Conservation (phyloP, 2,329 filamentous ascomycete genomes). For the Mycosphaerella arachidis region DNA sequence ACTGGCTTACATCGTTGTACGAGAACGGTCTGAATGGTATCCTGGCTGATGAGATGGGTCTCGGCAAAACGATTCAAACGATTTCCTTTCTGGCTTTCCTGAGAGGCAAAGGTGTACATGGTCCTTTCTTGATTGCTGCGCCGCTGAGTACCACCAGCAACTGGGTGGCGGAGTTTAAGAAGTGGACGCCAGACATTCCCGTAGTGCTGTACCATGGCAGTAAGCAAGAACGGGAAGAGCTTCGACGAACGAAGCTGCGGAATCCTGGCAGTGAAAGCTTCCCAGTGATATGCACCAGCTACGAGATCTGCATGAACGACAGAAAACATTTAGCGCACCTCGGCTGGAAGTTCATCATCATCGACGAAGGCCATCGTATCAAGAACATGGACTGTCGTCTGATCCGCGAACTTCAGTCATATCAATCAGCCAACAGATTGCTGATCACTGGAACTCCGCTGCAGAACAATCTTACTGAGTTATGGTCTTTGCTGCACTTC, state of each 20-base stretch:
- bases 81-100: slow-evolving; percentile 83
- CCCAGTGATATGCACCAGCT: slow-evolving; percentile 88
- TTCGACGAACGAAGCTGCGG: slow-evolving; percentile 70
- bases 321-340: slow-evolving; percentile 75
- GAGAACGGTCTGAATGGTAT: slow-evolving; percentile 93
- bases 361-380: slow-evolving; percentile 94
- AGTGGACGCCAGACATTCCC: slow-evolving; percentile 84
- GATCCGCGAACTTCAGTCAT: slow-evolving; percentile 81
- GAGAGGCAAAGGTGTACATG: slow-evolving; percentile 79
- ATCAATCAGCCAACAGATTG: slow-evolving; percentile 82
- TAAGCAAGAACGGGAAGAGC: slow-evolving; percentile 67
- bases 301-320: slow-evolving; percentile 93
- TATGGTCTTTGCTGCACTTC: slow-evolving; percentile 95
- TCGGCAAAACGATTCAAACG: slow-evolving; percentile 88
- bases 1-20: slow-evolving; percentile 79
- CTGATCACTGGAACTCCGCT: slow-evolving; percentile 92
- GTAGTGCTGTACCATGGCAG: slow-evolving; percentile 88
- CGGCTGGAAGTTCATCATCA: slow-evolving; percentile 96
- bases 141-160: slow-evolving; percentile 89
- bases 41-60: slow-evolving; percentile 88
- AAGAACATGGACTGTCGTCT: slow-evolving; percentile 95
- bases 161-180: slow-evolving; percentile 90
- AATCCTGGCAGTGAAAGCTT: slow-evolving; percentile 67
- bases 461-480: slow-evolving; percentile 89
- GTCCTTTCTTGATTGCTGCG: slow-evolving; percentile 85